These are phyloP conservation scores for Plasmodium knowlesi DNA, from an alignment of 169 alveolate genomes.

Conservation along the genomic window DNA sequence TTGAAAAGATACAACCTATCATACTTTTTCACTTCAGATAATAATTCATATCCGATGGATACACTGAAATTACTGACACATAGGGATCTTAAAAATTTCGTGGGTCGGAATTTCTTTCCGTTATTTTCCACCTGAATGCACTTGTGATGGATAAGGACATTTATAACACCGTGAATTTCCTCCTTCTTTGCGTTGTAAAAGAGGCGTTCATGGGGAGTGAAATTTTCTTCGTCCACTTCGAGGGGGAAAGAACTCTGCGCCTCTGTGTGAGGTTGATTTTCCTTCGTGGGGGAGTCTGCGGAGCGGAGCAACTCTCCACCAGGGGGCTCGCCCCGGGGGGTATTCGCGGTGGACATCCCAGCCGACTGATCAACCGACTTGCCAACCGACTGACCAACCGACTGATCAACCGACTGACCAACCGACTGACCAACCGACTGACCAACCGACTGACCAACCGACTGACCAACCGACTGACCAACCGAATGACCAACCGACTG, in stretches of 20 bases:
- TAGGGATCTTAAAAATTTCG: constrained; percentile 44
- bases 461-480: no score
- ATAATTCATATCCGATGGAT: constrained; percentile 26
- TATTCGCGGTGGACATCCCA: no score
- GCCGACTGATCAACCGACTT: no score
- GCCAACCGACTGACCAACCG: no score
- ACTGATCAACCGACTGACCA: no score
- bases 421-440: no score
- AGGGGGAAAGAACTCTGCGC: not conserved
- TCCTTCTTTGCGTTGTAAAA: constrained; percentile 32
- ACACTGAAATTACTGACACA: constrained; percentile 48
- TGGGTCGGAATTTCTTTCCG: not conserved
- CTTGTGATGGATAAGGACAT: constrained; percentile 13
- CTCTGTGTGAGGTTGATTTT: no score
- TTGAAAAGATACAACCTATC: constrained; percentile 18
- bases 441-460: no score
- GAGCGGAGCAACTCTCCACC: no score
- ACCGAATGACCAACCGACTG: no score
- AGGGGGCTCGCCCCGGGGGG: no score
- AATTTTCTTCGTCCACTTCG: not conserved
- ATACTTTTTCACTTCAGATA: constrained; percentile 29
- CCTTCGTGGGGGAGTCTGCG: no score
- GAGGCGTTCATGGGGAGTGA: constrained; percentile 16
- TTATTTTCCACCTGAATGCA: constrained; percentile 33
- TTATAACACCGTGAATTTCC: constrained; percentile 8